Evolutionary conservation across 768 basidiomycete genomes (phyloP).

Genomic region (Kondoa malvinella): DNA sequence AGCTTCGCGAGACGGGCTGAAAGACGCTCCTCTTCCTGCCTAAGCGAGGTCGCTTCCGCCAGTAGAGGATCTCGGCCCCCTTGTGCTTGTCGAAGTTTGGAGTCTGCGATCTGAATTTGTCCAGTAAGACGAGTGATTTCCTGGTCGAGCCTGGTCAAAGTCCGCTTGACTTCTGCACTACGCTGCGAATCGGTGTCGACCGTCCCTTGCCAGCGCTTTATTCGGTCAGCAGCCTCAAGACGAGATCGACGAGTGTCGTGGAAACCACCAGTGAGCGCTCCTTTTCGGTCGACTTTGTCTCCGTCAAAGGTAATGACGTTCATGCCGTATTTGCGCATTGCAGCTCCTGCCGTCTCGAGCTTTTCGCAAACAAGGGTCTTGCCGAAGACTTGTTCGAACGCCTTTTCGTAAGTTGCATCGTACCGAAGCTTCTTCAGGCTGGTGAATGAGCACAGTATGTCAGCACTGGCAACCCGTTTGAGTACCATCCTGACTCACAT

Average conservation of each 20-base stretch:
- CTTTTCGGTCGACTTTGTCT: conserved; percentile 92
- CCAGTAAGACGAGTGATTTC: conserved; percentile 63
- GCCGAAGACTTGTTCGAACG: conserved; percentile 93
- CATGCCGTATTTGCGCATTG: conserved; percentile 82
- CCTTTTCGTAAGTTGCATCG: conserved; percentile 52
- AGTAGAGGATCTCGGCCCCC: conserved; percentile 51
- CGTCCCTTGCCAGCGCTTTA: conserved; percentile 57
- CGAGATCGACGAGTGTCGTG: conserved; percentile 80
- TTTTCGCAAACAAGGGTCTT: conserved; percentile 92
- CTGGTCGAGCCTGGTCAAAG: conserved; percentile 59
- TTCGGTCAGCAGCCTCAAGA: conserved; percentile 64
- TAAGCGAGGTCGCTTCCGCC: conserved; percentile 45
- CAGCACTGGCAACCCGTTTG: background rate
- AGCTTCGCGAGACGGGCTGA: conserved; percentile 45
- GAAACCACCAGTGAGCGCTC: conserved; percentile 87
- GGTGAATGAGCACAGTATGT: background rate
- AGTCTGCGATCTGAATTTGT: conserved; percentile 49
- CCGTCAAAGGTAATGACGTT: conserved; percentile 96
- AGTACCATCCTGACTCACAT: conserved; percentile 39
- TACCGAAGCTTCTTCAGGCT: conserved; percentile 60
- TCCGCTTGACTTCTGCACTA: conserved; percentile 55
- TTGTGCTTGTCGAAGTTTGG: conserved; percentile 53
- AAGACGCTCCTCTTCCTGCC: conserved; percentile 54
- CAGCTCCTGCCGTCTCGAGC: conserved; percentile 76
- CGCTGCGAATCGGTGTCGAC: conserved; percentile 49